phyloP scores from a whole-genome alignment of 805 yeast species.

The Isabelozyma rhagii region DNA sequence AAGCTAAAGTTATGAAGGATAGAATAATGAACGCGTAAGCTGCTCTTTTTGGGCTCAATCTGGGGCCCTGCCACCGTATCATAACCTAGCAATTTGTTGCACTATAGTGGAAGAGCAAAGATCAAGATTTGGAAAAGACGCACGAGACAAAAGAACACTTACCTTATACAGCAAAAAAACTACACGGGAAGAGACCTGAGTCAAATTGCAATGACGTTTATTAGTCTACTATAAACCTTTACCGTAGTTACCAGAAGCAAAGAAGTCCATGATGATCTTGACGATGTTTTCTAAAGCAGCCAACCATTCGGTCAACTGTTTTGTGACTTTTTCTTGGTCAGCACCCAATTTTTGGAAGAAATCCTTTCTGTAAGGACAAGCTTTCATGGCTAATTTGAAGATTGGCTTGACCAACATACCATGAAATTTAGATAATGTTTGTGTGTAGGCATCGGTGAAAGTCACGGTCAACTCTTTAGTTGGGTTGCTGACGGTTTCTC shows the following conservation, averaged over 20 bases:
- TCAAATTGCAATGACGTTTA: too few species aligned
- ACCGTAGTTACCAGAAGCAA: constrained; percentile 78
- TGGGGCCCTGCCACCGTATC: neutral
- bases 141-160: too few species aligned
- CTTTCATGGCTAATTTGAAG: constrained; percentile 91
- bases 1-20: neutral
- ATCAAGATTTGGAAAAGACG: too few species aligned
- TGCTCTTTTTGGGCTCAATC: neutral
- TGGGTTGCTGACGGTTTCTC: constrained; percentile 69
- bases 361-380: constrained; percentile 87
- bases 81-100: neutral
- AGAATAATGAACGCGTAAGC: neutral
- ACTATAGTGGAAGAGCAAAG: too few species aligned
- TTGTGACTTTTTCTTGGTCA: constrained; percentile 63
- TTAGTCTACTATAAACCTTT: constrained; percentile 61
- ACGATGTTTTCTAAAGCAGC: constrained; percentile 74
- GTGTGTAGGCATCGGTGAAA: constrained; percentile 79
- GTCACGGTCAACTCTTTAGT: constrained; percentile 66
- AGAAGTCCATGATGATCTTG: constrained; percentile 67
- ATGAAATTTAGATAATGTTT: constrained; percentile 79
- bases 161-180: too few species aligned
- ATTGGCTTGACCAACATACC: constrained; percentile 79
- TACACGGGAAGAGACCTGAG: too few species aligned
- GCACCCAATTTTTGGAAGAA: constrained; percentile 80
- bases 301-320: constrained; percentile 71